Conservation (phyloP, 768 basidiomycete species). For the Tylopilus felleus region DNA sequence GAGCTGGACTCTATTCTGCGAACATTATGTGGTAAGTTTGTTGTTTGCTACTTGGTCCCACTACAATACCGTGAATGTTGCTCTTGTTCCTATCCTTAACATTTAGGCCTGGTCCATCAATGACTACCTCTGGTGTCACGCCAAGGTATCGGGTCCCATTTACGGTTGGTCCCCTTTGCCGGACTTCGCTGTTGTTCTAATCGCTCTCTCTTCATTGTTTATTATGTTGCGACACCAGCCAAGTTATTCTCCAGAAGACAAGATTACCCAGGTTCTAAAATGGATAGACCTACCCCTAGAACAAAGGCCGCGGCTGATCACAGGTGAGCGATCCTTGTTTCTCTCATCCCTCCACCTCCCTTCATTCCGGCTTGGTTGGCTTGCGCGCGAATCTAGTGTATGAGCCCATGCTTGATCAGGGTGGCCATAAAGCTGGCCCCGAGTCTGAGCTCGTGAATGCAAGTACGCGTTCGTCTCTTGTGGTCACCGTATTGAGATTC, state of each 20-base stretch:
- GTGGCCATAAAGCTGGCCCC: constrained; percentile 69
- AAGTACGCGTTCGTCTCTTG: constrained; percentile 21
- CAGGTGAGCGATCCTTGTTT: constrained; percentile 39
- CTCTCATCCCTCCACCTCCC: background rate
- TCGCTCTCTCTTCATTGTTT: background rate
- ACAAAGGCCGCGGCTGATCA: constrained; percentile 68
- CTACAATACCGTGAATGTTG: background rate
- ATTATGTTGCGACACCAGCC: background rate
- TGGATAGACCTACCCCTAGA: constrained; percentile 71
- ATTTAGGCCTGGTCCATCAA: constrained; percentile 13
- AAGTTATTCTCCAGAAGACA: constrained; percentile 35
- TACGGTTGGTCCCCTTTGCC: constrained; percentile 7
- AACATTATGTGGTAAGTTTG: constrained; percentile 82
- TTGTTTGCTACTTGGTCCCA: background rate
- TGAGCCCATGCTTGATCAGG: constrained; percentile 82
- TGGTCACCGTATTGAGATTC: constrained; percentile 1
- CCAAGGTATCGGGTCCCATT: constrained; percentile 16
- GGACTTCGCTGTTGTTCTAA: background rate
- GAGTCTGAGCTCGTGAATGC: constrained; percentile 66
- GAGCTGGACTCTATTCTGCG: constrained; percentile 68
- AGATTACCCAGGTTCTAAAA: constrained; percentile 64
- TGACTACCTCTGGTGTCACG: constrained; percentile 8
- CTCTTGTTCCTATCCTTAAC: background rate
- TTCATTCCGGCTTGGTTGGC: background rate
- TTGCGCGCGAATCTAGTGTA: constrained; percentile 46